Base-by-base conservation (phyloP, 345 rosid species). In the Salix brachista region DNA sequence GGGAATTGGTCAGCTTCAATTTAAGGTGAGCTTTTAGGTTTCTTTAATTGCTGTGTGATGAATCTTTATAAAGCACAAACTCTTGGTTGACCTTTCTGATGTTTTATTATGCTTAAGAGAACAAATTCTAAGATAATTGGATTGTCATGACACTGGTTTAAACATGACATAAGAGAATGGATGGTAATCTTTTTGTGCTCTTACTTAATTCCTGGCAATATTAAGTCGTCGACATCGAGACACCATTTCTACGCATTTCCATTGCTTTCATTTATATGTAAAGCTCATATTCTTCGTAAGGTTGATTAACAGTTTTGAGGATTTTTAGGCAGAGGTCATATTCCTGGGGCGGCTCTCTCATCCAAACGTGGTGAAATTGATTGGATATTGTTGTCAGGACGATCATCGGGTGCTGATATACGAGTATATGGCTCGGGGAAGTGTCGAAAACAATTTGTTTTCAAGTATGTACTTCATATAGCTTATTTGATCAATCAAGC, bases 291-390 rank as follows among this genome's bases (percentile, higher is more conserved):
- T 77, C 75, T 44, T 68, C 50, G 18, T 34, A 21, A 65, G 34
- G 71, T 72, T 83, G 48, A 76, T 73, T 46, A 30, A 65, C 41
- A n/a, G n/a, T 8, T 67, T 75, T 50, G 61, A 62, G 79, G 71
- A 73, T 76, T 67, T 80, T 73, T 82, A 95, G 99, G 98, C 99
- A 77, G 99, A 95, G 76, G 99, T 95, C 82, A 90, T 95, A 87
- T 95, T 93, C 82, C 75, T 95, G 82, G 99, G 99, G 74, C 97
- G 93, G 84, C 97, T 95, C 78, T 93, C 99, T 13, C 97, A 93
- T 87, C 98, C 98, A 21, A 91, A 95, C 84, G 82, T 95, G 81
- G 99, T 95, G 84, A 95, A 93, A 82, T 68, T 95, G 85, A 85
- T 93, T 21, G 99, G 99, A 39, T 95, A 95, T 73, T 95, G 99